phyloP scores from a whole-genome alignment of 345 rosid genomes.

The Alliaria petiolata region DNA sequence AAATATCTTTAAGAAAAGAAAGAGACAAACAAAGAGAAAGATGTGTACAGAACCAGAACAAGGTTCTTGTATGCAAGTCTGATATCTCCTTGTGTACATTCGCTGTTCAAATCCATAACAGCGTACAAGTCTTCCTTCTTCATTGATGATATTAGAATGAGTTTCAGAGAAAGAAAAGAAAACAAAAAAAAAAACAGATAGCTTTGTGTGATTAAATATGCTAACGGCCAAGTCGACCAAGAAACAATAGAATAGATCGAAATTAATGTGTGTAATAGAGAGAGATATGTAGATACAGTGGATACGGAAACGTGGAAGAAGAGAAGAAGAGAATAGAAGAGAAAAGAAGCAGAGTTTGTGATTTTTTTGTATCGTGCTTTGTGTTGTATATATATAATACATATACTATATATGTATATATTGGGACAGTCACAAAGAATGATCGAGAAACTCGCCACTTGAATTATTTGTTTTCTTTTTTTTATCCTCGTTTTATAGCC shows the following conservation, averaged over 20 bases:
- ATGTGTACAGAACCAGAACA: conserved; percentile 62
- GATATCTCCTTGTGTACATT: conserved; percentile 74
- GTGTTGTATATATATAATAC: too few species aligned
- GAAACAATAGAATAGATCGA: neutral
- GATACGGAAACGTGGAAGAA: conserved; percentile 22
- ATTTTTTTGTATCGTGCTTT: too few species aligned
- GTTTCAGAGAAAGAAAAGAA: neutral
- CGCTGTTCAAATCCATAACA: conserved; percentile 64
- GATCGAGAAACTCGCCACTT: conserved; percentile 29
- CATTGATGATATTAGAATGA: conserved; percentile 1
- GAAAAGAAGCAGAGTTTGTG: too few species aligned
- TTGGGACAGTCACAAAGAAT: conserved; percentile 11
- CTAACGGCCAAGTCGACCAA: neutral
- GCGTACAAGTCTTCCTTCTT: conserved; percentile 59
- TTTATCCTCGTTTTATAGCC: conserved; percentile 12
- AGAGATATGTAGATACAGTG: neutral
- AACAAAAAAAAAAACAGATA: neutral
- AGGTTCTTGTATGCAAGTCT: conserved; percentile 85
- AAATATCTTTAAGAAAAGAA: too few species aligned
- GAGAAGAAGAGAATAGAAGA: too few species aligned
- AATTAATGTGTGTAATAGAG: too few species aligned
- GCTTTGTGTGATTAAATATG: neutral
- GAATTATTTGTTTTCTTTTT: conserved; percentile 12
- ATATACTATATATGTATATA: too few species aligned
- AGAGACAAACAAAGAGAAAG: neutral